phyloP scores from a whole-genome alignment of 2,329 filamentous ascomycete species.

The Dactylonectria macrodidyma region DNA sequence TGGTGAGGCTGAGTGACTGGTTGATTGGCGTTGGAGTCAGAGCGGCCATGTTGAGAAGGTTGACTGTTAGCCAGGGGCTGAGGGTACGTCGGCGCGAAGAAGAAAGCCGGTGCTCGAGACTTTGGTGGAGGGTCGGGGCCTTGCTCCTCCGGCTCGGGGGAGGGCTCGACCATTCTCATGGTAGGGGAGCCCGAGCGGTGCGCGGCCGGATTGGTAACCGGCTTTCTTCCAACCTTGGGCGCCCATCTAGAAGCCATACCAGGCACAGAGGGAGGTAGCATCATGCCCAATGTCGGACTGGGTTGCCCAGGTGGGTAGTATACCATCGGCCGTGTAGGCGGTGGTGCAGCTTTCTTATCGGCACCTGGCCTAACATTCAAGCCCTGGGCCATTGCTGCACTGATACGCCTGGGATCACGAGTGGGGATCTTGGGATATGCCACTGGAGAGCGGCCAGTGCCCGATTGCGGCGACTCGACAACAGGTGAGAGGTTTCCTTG shows the following conservation, averaged over 20 bases:
- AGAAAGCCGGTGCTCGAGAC: constrained; percentile 40
- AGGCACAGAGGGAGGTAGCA: constrained; percentile 39
- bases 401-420: constrained; percentile 42
- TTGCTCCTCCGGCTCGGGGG: constrained; percentile 46
- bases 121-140: constrained; percentile 19
- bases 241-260: constrained; percentile 14
- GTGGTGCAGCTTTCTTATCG: constrained; percentile 48
- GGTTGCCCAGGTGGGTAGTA: constrained; percentile 57
- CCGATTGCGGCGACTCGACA: constrained; percentile 60
- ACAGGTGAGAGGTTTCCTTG: constrained; percentile 63
- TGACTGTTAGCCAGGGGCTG: constrained; percentile 39
- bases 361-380: neutral
- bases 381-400: constrained; percentile 24
- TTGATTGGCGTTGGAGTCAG: constrained; percentile 30
- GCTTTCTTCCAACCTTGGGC: constrained; percentile 22
- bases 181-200: constrained; percentile 52
- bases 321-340: constrained; percentile 52
- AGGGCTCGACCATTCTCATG: constrained; percentile 56
- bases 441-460: constrained; percentile 51
- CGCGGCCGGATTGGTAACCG: constrained; percentile 40
- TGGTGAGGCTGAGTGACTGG: constrained; percentile 19
- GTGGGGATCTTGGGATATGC: constrained; percentile 51
- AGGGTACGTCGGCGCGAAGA: constrained; percentile 43
- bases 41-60: constrained; percentile 36
- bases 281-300: constrained; percentile 59